These are phyloP conservation scores for Knoxdaviesia proteae DNA, from an alignment of 2,329 filamentous ascomycete species.

Conservation along the genomic window DNA sequence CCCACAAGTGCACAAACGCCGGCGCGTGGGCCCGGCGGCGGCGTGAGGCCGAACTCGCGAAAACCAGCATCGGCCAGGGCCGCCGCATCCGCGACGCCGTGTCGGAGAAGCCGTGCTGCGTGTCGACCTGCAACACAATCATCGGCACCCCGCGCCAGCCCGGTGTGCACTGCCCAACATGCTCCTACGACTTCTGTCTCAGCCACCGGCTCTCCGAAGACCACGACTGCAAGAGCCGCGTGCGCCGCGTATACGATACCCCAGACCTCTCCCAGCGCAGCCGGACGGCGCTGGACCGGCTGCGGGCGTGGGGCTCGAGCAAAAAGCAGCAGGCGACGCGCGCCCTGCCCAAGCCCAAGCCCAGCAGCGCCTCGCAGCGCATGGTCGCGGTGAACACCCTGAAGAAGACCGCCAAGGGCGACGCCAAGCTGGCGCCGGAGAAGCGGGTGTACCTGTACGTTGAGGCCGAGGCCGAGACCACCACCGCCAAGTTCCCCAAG, in stretches of 20 bases:
- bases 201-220: slow-evolving; percentile 60
- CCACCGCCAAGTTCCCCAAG: slow-evolving; percentile 62
- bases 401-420: slow-evolving; percentile 78
- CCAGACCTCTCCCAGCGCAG: slow-evolving; percentile 32
- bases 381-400: slow-evolving; percentile 53
- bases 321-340: slow-evolving; percentile 44
- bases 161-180: slow-evolving; percentile 49
- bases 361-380: slow-evolving; percentile 40
- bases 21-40: slow-evolving; percentile 41
- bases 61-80: slow-evolving; percentile 31
- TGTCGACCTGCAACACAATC: slow-evolving; percentile 43
- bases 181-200: slow-evolving; percentile 56
- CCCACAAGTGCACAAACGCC: slow-evolving; percentile 46
- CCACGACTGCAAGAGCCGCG: slow-evolving; percentile 64
- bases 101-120: slow-evolving; percentile 46
- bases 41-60: slow-evolving; percentile 31
- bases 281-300: slow-evolving; percentile 45
- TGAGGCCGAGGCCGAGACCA: slow-evolving; percentile 73
- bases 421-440: slow-evolving; percentile 56
- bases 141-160: slow-evolving; percentile 48
- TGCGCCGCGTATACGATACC: slow-evolving; percentile 20
- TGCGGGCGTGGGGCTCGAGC: slow-evolving; percentile 61
- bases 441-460: slow-evolving; percentile 83
- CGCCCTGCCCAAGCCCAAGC: slow-evolving; percentile 40
- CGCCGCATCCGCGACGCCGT: slow-evolving; percentile 32